phyloP scores from a whole-genome alignment of 2,329 filamentous ascomycete species.

The Botryosphaeria dothidea region DNA sequence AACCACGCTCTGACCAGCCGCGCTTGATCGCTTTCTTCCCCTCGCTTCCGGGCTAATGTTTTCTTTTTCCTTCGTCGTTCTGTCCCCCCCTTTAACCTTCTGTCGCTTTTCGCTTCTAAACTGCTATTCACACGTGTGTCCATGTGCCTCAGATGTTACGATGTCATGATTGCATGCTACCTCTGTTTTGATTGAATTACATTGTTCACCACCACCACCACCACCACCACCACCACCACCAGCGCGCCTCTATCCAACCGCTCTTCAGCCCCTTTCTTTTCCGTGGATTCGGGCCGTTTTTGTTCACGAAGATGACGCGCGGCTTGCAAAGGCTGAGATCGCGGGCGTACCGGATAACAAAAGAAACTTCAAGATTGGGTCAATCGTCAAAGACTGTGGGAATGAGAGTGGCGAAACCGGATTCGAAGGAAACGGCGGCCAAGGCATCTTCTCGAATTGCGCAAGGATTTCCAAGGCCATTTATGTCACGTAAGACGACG shows the following conservation, averaged over 20 bases:
- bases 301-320: not conserved
- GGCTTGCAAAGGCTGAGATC: not conserved
- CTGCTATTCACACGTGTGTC: slow-evolving; percentile 2
- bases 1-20: slow-evolving; percentile 4
- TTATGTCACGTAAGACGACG: not conserved
- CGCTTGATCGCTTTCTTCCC: slow-evolving; percentile 11
- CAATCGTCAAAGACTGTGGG: not conserved
- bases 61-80: not conserved
- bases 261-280: not conserved
- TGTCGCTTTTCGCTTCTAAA: not conserved
- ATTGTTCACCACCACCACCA: no score
- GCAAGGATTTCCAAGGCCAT: not conserved
- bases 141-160: slow-evolving; percentile 20
- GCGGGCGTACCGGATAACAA: not conserved
- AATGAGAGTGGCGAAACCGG: not conserved
- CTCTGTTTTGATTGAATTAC: slow-evolving; percentile 5
- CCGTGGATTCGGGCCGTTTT: not conserved
- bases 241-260: not conserved
- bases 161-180: slow-evolving; percentile 18
- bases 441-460: not conserved
- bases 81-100: not conserved
- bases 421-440: not conserved
- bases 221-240: no score
- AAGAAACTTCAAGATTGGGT: not conserved
- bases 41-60: slow-evolving; percentile 10